A percentile compares a stretch with the other conserved stretches of the same genome.
Evolutionary conservation across 2,329 filamentous ascomycete species (phyloP).

Genomic region (Aureobasidium sp.): DNA sequence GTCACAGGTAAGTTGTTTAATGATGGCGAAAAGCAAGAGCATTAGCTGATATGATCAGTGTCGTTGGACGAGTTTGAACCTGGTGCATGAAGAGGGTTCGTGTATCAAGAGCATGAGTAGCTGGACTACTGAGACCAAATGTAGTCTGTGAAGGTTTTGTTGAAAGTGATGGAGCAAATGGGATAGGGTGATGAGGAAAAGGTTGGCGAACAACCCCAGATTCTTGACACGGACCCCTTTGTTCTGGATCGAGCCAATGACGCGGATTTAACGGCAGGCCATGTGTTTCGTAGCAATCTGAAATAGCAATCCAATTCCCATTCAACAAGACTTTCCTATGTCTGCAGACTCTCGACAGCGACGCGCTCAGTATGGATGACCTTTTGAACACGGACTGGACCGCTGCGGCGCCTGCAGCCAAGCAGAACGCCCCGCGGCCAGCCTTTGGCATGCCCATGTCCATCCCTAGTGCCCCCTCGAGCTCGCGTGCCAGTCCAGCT

Average conservation of each 20-base stretch:
- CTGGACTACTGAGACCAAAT: neutral
- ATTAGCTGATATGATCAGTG: neutral
- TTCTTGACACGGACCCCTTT: conserved; percentile 2
- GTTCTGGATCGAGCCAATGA: neutral
- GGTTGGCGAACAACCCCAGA: neutral
- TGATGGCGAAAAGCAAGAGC: neutral
- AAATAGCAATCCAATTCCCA: neutral
- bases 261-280: conserved; percentile 3
- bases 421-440: conserved; percentile 10
- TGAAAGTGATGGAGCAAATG: neutral
- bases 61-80: neutral
- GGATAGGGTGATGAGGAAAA: neutral
- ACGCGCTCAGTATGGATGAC: conserved; percentile 36
- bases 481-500: conserved; percentile 31
- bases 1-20: neutral
- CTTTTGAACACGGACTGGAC: conserved; percentile 41
- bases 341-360: conserved; percentile 4
- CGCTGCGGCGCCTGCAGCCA: conserved; percentile 8
- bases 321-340: neutral
- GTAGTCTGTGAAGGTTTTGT: neutral
- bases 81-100: neutral
- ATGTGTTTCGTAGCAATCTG: conserved; percentile 6
- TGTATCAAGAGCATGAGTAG: neutral
- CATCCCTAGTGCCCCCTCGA: conserved; percentile 15
- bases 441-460: conserved; percentile 21